Evolutionary conservation across 2,329 filamentous ascomycete species (phyloP), one percentile per base, ranked within the genome.

Genomic region (Fusarium keratoplasticum): DNA sequence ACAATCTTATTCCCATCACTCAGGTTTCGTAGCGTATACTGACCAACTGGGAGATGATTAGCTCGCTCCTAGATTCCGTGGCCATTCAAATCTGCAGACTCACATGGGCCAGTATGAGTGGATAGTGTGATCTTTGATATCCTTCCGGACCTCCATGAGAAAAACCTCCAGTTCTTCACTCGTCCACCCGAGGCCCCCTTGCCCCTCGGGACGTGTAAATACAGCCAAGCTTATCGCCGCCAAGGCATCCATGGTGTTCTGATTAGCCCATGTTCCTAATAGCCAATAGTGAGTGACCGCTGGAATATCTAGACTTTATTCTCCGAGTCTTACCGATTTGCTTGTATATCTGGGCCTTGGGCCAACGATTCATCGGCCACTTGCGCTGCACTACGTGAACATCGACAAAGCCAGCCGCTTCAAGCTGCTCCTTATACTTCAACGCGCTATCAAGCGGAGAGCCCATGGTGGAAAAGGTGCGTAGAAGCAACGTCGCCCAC

Each of bases 261-360:
- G 55, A 35, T 66, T 29, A 13, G 66, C 38, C 66, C 66, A 66
- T 5, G 27, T n/a, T 38, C 66, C 66, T 69, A 16, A 52, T 16
- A 22, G n/a, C 9, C 0, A 25, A 3, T 3, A 5, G 54, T 60
- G 3, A 44, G 64, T 38, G 25, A 25, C 14, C 8, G 20, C 20
- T 6, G 5, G 13, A 44, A 44, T 8, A 44, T 44, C 40, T 25
- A 47, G 42, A 18, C 14, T 5, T 44, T 10, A 57, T 27, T 11
- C 5, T 6, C 13, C 3, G 13, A 61, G n/a, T 9, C 67, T 55
- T 52, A 70, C 72, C 72, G 4, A 75, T 72, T 31, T 75, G 72
- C 5, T 75, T 75, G n/a, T 72, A 60, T 14, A 61, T 72, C n/a
- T 54, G 54, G 35, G 72, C 69, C n/a, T 70, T 66, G 1, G 72